Evolutionary conservation across 1,284 basidiomycete species (phyloP).

Genomic region (Fomitopsis pinicola): DNA sequence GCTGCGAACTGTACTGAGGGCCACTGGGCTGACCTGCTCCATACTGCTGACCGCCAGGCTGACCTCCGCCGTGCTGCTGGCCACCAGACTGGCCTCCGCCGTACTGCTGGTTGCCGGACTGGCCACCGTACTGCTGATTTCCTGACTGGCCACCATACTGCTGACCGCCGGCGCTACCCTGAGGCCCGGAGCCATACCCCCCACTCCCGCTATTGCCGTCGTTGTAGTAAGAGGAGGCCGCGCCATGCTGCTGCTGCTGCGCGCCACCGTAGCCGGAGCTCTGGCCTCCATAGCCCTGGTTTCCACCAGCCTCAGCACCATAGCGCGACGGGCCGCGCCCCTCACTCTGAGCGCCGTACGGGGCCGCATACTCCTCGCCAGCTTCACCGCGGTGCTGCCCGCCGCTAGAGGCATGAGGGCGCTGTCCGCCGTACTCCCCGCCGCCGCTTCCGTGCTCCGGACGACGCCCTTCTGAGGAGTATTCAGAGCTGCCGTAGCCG

Average conservation of each 20-base stretch:
- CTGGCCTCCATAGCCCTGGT: not conserved
- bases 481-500: not conserved
- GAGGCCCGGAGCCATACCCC: not conserved
- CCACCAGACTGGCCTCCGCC: too few species aligned
- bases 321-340: not conserved
- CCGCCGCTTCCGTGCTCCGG: not conserved
- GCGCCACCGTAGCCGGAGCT: not conserved
- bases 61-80: not conserved
- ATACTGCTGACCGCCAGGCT: not conserved
- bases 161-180: not conserved
- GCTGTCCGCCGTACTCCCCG: not conserved
- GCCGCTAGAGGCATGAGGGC: not conserved
- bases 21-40: slow-evolving; percentile 48
- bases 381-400: not conserved
- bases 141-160: not conserved
- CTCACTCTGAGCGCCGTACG: not conserved
- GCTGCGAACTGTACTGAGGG: slow-evolving; percentile 52
- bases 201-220: not conserved
- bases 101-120: not conserved
- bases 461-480: not conserved
- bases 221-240: not conserved
- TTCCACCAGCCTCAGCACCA: slow-evolving; percentile 1
- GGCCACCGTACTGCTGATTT: not conserved
- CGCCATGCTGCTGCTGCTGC: not conserved
- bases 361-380: not conserved